Evolutionary conservation across 2,329 filamentous ascomycete genomes (phyloP), one percentile per base, ranked within the genome.

Genomic region (Cadophora sp.): DNA sequence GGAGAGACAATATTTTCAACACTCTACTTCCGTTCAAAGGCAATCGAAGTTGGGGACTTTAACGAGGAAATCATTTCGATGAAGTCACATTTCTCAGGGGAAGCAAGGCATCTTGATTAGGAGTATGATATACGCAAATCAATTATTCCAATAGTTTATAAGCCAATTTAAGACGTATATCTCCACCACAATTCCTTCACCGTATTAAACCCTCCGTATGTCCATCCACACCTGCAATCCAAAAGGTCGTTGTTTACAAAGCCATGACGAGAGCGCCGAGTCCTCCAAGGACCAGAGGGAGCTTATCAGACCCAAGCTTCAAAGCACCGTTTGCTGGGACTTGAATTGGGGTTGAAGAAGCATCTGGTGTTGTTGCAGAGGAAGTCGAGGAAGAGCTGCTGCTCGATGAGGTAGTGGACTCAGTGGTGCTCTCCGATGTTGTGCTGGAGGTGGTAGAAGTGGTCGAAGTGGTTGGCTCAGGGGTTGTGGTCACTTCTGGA

Each of bases 211-310:
- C 36, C n/a, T 48, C 45, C n/a, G 9, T 11, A 48, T 45, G 43
- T 20, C 45, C 20, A 20, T 48, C 36, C 36, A 9, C 14, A 13
- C 20, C 20, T 18, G 13, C n/a, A 18, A 5, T 24, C 11, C 41
- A 8, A 9, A 9, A 16, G 2, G 16, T 7, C 9, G 2, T 18
- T 18, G 36, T 39, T 65, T 14, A 60, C 30, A 55, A 30, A 11
- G 24, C 24, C 56, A 65, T 82, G 55, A 48, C 13, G 39, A 63
- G 36, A 20, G 36, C 50, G 22, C 61, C 39, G 18, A 63, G 36
- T 55, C 61, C 60, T 53, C 60, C 61, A 63, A 55, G 50, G 1
- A 48, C 50, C 39, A 63, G 36, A 14, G 24, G 22, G 16, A 47
- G 22, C 36, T 14, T 18, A 22, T 47, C 61, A 45, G 48, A 43